A percentile compares a stretch with the other conserved stretches of the same genome.
phyloP scores from a whole-genome alignment of 169 alveolate species.

The Plasmodium malariae region DNA sequence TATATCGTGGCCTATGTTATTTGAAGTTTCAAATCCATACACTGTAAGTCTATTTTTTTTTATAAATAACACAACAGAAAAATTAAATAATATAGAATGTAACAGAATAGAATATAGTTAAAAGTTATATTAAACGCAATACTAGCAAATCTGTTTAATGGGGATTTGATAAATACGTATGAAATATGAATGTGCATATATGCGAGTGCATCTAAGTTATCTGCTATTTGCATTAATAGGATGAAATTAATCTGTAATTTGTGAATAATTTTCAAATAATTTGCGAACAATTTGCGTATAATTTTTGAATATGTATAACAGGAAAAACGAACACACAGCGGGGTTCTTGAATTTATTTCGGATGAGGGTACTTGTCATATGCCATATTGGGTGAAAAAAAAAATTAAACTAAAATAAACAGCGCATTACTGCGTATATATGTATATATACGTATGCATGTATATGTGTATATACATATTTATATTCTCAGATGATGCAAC shows the following conservation, averaged over 20 bases:
- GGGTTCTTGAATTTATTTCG: constrained; percentile 95
- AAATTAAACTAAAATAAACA: not conserved
- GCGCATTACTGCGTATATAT: not conserved
- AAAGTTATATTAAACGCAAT: no score
- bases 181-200: not conserved
- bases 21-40: constrained; percentile 86
- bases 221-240: no score
- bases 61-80: no score
- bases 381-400: constrained; percentile 92
- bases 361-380: constrained; percentile 95
- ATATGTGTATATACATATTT: not conserved
- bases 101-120: no score
- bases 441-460: not conserved
- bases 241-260: no score
- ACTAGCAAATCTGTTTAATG: no score
- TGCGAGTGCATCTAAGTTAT: no score
- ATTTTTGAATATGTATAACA: constrained; percentile 8
- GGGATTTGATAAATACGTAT: no score
- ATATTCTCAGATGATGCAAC: constrained; percentile 91
- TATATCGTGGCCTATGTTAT: constrained; percentile 92
- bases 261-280: no score
- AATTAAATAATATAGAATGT: no score
- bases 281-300: no score
- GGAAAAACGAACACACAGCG: constrained; percentile 91
- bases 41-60: constrained; percentile 64